Evolutionary conservation across 148 eudicot genomes (phyloP).

Genomic region (Vaccinium corymbosum): DNA sequence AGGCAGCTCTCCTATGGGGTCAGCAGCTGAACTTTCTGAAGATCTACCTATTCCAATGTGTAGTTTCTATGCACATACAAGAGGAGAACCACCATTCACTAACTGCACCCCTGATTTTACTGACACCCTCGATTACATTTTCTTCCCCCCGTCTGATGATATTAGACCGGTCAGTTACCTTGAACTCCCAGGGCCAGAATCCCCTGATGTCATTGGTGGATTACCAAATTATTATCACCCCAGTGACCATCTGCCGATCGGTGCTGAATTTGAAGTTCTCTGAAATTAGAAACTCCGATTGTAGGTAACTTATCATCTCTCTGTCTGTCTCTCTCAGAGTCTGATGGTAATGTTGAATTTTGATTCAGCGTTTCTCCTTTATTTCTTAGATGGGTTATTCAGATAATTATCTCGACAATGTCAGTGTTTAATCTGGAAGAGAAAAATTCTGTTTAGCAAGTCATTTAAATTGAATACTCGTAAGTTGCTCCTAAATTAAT

Average conservation of each 20-base stretch:
- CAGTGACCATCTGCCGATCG: slow-evolving; percentile 84
- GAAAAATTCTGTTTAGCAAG: background rate
- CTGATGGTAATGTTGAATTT: background rate
- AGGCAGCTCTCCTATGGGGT: slow-evolving; percentile 41
- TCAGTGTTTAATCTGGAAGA: background rate
- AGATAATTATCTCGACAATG: background rate
- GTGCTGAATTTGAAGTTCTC: slow-evolving; percentile 60
- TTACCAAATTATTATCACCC: slow-evolving; percentile 86
- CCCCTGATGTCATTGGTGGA: slow-evolving; percentile 69
- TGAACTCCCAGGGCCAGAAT: slow-evolving; percentile 62
- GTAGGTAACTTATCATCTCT: background rate
- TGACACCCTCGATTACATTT: slow-evolving; percentile 79
- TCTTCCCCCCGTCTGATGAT: slow-evolving; percentile 51
- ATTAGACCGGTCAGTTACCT: slow-evolving; percentile 70
- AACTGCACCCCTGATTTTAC: slow-evolving; percentile 93
- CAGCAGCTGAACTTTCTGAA: slow-evolving; percentile 32
- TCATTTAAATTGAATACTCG: background rate
- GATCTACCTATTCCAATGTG: slow-evolving; percentile 56
- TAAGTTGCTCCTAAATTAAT: background rate
- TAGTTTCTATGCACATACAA: slow-evolving; percentile 62
- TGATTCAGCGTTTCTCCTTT: background rate
- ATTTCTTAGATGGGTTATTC: background rate
- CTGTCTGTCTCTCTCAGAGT: background rate
- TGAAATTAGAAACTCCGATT: slow-evolving; percentile 12
- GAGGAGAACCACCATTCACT: slow-evolving; percentile 87